Conservation (phyloP, 768 basidiomycete genomes). For the Pleurotus platypus region DNA sequence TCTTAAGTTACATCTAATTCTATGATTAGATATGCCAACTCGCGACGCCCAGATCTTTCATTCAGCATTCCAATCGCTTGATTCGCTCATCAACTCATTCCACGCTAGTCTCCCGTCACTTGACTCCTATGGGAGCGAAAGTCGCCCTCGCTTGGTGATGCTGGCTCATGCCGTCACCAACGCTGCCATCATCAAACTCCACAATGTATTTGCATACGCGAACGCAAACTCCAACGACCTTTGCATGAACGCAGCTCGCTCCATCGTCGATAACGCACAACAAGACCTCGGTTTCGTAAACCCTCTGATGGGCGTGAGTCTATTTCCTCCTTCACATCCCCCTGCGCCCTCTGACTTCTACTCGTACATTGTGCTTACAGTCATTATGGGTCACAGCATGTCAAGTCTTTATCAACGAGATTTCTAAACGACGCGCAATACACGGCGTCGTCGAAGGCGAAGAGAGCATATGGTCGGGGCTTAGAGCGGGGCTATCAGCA, state of each 20-base stretch:
- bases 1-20: slow-evolving; percentile 4
- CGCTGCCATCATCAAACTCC: slow-evolving; percentile 49
- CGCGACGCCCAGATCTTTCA: slow-evolving; percentile 40
- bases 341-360: slow-evolving; percentile 1
- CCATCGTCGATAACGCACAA: slow-evolving; percentile 37
- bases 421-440: slow-evolving; percentile 20
- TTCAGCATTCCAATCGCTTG: slow-evolving; percentile 40
- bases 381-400: slow-evolving; percentile 45
- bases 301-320: slow-evolving; percentile 51
- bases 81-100: slow-evolving; percentile 41
- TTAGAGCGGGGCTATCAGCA: slow-evolving; percentile 5
- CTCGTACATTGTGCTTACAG: slow-evolving; percentile 22
- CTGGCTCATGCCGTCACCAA: slow-evolving; percentile 46
- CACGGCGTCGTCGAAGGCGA: slow-evolving; percentile 8
- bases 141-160: slow-evolving; percentile 31
- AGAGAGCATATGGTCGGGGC: slow-evolving; percentile 8
- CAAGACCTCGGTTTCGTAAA: slow-evolving; percentile 38
- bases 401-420: slow-evolving; percentile 43
- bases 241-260: slow-evolving; percentile 40
- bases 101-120: slow-evolving; percentile 30
- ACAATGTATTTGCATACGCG: slow-evolving; percentile 41
- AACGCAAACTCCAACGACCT: slow-evolving; percentile 37
- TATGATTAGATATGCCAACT: slow-evolving; percentile 31
- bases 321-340: slow-evolving; percentile 8
- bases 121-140: slow-evolving; percentile 26